Evolutionary conservation across 176 grass and related monocot species (phyloP).

Genomic region (Triticum urartu): DNA sequence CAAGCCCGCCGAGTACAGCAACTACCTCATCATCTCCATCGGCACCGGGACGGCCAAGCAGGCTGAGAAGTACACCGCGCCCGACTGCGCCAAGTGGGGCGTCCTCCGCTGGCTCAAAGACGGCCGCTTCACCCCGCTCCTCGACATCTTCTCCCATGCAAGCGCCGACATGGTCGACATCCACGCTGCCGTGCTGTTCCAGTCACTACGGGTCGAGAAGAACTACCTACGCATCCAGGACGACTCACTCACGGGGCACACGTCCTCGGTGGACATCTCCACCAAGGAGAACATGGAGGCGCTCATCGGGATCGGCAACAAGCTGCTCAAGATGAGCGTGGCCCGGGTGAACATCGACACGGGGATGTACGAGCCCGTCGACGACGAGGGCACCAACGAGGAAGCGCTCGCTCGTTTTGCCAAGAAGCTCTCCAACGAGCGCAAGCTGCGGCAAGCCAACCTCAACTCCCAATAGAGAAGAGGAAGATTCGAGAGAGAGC

Average conservation of each 20-base stretch:
- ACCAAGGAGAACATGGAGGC: conserved; percentile 62
- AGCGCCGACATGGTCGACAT: conserved; percentile 80
- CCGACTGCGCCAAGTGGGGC: conserved; percentile 52
- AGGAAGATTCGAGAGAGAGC: background rate
- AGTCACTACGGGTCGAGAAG: conserved; percentile 16
- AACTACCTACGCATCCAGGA: conserved; percentile 78
- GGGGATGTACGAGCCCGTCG: conserved; percentile 3
- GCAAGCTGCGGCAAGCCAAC: background rate
- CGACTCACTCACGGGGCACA: conserved; percentile 33
- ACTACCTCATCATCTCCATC: conserved; percentile 60
- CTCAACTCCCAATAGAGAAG: background rate
- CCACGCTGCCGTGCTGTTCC: conserved; percentile 43
- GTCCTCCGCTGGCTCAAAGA: conserved; percentile 53
- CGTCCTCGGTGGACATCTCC: conserved; percentile 59
- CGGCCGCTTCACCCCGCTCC: conserved; percentile 42
- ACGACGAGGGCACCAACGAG: conserved; percentile 44
- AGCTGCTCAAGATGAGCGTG: conserved; percentile 46
- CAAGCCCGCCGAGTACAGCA: conserved; percentile 24
- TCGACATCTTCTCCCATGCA: conserved; percentile 62
- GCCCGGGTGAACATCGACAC: conserved; percentile 70
- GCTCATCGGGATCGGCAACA: conserved; percentile 42
- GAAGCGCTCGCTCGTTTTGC: conserved; percentile 38
- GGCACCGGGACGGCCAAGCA: conserved; percentile 48
- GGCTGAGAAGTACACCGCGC: conserved; percentile 36
- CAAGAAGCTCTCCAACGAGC: background rate